These are phyloP conservation scores for Tetrahymena borealis DNA, from an alignment of 73 alveolate species.

Conservation along the genomic window DNA sequence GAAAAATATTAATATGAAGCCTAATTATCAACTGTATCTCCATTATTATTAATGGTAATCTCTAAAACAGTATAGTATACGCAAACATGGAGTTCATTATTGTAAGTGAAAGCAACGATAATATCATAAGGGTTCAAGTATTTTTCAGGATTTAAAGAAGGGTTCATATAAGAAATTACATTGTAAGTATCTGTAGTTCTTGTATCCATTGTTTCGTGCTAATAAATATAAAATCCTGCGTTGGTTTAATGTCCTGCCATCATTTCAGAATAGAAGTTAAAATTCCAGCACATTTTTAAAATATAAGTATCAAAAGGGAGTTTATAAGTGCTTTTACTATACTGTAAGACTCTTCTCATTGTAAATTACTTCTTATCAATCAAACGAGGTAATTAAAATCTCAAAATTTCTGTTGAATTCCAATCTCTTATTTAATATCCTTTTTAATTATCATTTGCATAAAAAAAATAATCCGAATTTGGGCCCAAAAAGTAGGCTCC, in stretches of 20 bases:
- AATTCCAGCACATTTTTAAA: background rate
- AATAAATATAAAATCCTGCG: background rate
- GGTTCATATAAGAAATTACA: background rate
- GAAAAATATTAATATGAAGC: background rate
- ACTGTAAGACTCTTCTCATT: background rate
- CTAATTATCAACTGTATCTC: background rate
- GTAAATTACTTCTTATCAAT: background rate
- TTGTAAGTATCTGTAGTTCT: background rate
- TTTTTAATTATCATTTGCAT: background rate
- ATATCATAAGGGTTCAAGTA: background rate
- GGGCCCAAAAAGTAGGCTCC: background rate
- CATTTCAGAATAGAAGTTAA: background rate
- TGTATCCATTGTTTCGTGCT: background rate
- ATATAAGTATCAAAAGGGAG: background rate
- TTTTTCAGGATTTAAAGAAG: background rate
- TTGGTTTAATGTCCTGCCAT: background rate
- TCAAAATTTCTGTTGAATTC: background rate
- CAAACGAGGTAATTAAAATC: background rate
- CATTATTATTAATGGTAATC: background rate
- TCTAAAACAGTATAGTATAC: background rate
- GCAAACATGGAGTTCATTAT: background rate
- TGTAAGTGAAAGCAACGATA: background rate
- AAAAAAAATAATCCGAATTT: background rate
- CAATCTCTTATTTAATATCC: background rate
- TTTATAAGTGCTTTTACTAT: background rate